Evolutionary conservation across 176 grass and related monocot genomes (phyloP), one percentile per base, ranked within the genome.

Genomic region (Elymus sibiricus): DNA sequence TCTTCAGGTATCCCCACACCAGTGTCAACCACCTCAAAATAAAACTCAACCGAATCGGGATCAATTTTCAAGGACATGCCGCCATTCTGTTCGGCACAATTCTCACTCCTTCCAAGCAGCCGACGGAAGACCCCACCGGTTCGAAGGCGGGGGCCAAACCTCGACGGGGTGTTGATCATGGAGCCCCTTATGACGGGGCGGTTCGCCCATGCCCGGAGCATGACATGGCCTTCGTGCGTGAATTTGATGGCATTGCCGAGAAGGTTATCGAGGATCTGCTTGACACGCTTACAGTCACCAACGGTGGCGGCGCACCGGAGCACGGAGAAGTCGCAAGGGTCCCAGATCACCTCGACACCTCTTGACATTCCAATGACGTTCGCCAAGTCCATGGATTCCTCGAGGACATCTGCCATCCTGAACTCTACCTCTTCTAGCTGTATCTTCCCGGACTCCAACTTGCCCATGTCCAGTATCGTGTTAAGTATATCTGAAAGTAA

Each of bases 201-300:
- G 40, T 86, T 93, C 16, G 93, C 91, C 91, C 95, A 93, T 7
- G 78, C 91, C 6, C 87, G 87, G 55, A 98, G 65, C 16, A 92
- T 13, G 44, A 98, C 62, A 19, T 90, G 90, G 0, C 91, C 95
- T 22, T 90, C 83, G 0, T 72, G 40, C 42, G 89, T 98, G 74
- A 93, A 98, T 80, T 98, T 98, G 43, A 93, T 78, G 7, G 95
- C 91, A 28, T 98, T 95, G 15, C 95, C 86, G 2, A 98, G 88
- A 13, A 98, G 29, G 84, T 95, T 98, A 80, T 98, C 91, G 0
- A 98, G 77, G 37, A 95, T 93, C 49, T 95, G 93, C 32, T 92
- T 93, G 38, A 98, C 66, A 22, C 89, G 55, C 67, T 60, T 90
- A 38, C 74, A 70, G 19, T 98, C 95, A 0, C 95, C 95, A 19